Evolutionary conservation across 805 yeast genomes (phyloP).

Genomic region (Wickerhamomyces bisporus): DNA sequence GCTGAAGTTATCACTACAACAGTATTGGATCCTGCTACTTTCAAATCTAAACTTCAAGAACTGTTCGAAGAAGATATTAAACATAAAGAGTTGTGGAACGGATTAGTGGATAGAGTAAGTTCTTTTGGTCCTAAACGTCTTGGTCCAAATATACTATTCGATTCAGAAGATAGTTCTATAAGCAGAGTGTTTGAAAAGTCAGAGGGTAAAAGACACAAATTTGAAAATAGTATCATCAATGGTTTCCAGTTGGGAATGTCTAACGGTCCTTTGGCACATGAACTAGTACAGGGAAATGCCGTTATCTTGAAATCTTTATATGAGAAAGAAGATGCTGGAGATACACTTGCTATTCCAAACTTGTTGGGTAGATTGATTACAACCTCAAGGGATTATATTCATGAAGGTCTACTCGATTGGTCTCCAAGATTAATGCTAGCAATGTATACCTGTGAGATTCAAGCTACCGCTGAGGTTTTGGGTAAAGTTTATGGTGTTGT

Average conservation of each 20-base stretch:
- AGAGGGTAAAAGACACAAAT: constrained; percentile 26
- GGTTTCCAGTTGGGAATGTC: constrained; percentile 81
- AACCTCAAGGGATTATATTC: constrained; percentile 66
- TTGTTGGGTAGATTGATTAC: constrained; percentile 71
- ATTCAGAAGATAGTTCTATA: constrained; percentile 34
- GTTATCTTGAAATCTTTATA: constrained; percentile 39
- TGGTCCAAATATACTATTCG: constrained; percentile 74
- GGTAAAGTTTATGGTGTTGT: constrained; percentile 96
- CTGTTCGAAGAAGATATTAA: constrained; percentile 25
- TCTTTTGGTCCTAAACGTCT: constrained; percentile 73
- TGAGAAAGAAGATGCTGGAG: constrained; percentile 23
- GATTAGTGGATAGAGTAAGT: constrained; percentile 38
- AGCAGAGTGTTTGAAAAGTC: constrained; percentile 27
- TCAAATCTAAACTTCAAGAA: constrained; percentile 29
- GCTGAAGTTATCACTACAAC: constrained; percentile 16
- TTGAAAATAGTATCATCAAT: constrained; percentile 61
- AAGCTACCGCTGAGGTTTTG: constrained; percentile 87
- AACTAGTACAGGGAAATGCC: constrained; percentile 79
- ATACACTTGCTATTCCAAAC: constrained; percentile 34
- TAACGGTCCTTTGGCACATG: constrained; percentile 87
- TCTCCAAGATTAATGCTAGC: constrained; percentile 91
- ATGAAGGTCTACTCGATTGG: constrained; percentile 66
- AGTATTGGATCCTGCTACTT: constrained; percentile 23
- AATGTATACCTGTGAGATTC: constrained; percentile 90
- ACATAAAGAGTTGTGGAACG: constrained; percentile 24